Percentiles rank a stretch among this genome's conserved stretches.
Conservation (phyloP, 352 stramenopile species). For the Phytophthora quininea region DNA sequence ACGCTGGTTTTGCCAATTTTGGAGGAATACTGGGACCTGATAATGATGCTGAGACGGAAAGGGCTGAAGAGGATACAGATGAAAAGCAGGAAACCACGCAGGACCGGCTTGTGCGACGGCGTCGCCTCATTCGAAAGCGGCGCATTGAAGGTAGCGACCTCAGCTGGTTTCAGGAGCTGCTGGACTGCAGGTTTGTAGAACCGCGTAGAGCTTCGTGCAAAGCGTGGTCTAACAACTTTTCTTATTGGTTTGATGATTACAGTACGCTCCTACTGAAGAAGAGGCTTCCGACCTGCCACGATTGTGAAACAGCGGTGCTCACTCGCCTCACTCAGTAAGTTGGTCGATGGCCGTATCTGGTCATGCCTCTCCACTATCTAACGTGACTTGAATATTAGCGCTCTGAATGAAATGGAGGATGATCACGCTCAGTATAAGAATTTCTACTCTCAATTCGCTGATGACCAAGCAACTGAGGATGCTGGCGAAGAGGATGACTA, state of each 20-base stretch:
- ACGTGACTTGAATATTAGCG: conserved; percentile 27
- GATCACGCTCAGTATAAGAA: conserved; percentile 60
- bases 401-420: conserved; percentile 48
- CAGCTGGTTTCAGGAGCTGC: conserved; percentile 85
- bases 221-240: background rate
- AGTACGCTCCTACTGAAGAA: conserved; percentile 67
- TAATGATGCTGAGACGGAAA: conserved; percentile 6
- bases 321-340: conserved; percentile 61
- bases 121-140: conserved; percentile 64
- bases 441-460: conserved; percentile 58
- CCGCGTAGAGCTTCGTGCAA: background rate
- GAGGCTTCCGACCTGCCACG: conserved; percentile 75
- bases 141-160: conserved; percentile 67
- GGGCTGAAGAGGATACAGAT: conserved; percentile 5
- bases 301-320: conserved; percentile 65
- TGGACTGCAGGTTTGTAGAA: conserved; percentile 67
- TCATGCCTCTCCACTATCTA: no score
- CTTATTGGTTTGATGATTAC: conserved; percentile 18
- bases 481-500: conserved; percentile 38
- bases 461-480: conserved; percentile 29
- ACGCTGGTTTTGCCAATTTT: conserved; percentile 40
- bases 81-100: conserved; percentile 1
- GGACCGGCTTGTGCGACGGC: conserved; percentile 49
- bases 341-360: no score
- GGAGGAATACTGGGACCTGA: conserved; percentile 11